Conservation (phyloP, 2,329 filamentous ascomycete species). For the Aspergillus ustus region DNA sequence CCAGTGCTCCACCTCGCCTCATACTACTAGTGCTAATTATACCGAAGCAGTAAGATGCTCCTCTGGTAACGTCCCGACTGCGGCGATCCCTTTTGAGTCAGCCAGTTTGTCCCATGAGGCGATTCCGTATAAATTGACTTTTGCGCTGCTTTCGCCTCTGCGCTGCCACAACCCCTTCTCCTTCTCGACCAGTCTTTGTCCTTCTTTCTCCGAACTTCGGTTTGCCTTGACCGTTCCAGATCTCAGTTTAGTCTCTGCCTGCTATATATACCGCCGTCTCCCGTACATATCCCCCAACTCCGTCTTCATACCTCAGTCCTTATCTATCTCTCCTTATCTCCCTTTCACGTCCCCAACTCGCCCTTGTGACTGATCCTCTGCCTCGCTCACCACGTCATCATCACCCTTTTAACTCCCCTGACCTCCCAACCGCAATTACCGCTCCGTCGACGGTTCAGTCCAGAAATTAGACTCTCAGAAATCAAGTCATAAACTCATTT, state of each 20-base stretch:
- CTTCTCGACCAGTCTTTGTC: constrained; percentile 15
- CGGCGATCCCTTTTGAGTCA: constrained; percentile 23
- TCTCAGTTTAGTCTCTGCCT: background rate
- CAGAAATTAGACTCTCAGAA: background rate
- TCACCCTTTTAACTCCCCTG: background rate
- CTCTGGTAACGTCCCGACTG: background rate
- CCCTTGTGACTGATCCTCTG: constrained; percentile 10
- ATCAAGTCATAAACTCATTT: background rate
- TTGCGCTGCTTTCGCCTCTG: constrained; percentile 26
- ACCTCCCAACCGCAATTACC: background rate
- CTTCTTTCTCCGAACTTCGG: constrained; percentile 17
- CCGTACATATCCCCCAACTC: constrained; percentile 3
- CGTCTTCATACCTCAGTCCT: constrained; percentile 17
- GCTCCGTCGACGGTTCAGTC: background rate
- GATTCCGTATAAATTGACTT: constrained; percentile 31
- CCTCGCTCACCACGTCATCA: constrained; percentile 9
- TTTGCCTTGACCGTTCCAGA: constrained; percentile 6
- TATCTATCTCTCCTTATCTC: constrained; percentile 16
- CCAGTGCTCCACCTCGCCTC: constrained; percentile 16
- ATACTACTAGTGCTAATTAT: background rate
- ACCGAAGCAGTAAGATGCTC: background rate
- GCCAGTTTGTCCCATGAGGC: constrained; percentile 21
- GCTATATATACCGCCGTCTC: constrained; percentile 12
- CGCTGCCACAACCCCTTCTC: constrained; percentile 16
- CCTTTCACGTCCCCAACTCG: constrained; percentile 2